phyloP scores from a whole-genome alignment of 305 asterid species.

The Rubia tinctorum region DNA sequence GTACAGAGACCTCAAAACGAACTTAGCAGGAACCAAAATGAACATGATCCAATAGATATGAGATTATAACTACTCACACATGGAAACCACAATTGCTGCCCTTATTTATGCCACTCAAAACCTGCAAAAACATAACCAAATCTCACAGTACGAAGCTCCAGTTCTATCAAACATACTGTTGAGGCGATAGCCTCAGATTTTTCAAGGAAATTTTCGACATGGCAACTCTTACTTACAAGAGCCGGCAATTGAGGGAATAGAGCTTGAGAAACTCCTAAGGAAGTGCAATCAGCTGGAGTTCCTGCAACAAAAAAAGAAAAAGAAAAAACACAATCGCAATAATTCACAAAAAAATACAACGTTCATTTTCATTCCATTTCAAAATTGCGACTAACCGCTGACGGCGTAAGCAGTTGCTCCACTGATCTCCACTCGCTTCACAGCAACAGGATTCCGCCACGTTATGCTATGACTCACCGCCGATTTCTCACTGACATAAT shows the following conservation, averaged over 20 bases:
- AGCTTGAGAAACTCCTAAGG: slow-evolving; percentile 67
- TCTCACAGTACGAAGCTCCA: not conserved
- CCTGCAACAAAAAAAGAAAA: slow-evolving; percentile 36
- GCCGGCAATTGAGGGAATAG: slow-evolving; percentile 67
- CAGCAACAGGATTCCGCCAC: slow-evolving; percentile 58
- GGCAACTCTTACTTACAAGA: slow-evolving; percentile 37
- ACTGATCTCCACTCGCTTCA: slow-evolving; percentile 54
- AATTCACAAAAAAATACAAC: not conserved
- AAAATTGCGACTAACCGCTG: slow-evolving; percentile 55
- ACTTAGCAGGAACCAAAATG: not conserved
- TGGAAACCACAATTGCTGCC: slow-evolving; percentile 90
- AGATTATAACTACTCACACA: slow-evolving; percentile 39
- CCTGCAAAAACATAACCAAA: slow-evolving; percentile 38
- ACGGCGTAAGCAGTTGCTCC: slow-evolving; percentile 80
- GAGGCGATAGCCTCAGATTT: not conserved
- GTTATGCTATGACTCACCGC: slow-evolving; percentile 87
- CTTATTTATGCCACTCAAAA: slow-evolving; percentile 85
- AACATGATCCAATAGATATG: not conserved
- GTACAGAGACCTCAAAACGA: not conserved
- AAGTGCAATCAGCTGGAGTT: slow-evolving; percentile 86
- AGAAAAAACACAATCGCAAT: slow-evolving; percentile 7
- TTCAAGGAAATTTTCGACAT: not conserved
- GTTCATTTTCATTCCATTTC: not conserved
- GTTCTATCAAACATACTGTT: not conserved
- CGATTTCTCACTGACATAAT: slow-evolving; percentile 58